Base-by-base conservation (phyloP, 805 yeast species). In the Teunomyces lycoperdinae region DNA sequence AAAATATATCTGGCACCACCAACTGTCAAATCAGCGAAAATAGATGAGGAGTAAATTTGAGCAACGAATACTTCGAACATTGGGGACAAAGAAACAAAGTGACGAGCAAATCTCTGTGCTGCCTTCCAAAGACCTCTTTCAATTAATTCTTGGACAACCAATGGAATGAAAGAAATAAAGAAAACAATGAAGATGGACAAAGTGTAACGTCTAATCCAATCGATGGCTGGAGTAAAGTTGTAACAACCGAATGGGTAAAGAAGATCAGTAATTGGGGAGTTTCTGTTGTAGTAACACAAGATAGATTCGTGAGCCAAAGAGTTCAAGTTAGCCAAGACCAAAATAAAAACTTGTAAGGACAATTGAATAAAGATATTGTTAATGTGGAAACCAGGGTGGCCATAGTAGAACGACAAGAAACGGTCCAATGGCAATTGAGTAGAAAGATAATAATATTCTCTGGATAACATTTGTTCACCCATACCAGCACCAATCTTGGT, bases 401-500 rank as follows among this genome's bases (percentile, higher is more conserved):
- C 95, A 68, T 85, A 87, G 73, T 84, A 87, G 74, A 87, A 87
- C 8, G 92, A 84, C 54, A 87, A 76, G 76, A 87, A 84, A 68
- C 92, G 79, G 64, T 87, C 92, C 59, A 87, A 68, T 39, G 92
- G 94, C 53, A 87, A 71, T 62, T 84, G 90, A 33, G 92, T 84
- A 61, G 92, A 89, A 66, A 87, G 67, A 67, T 86, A 85, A 68
- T 83, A 87, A 65, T 87, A 87, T 66, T 87, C 95, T 71, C 95
- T 78, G 26, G 91, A 85, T 51, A 87, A 72, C 84, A 87, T 84
- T 67, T 87, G 95, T 69, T 87, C 95, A 67, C 94, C 94, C 95
- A 87, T 87, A 70, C 95, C 95, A 56, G 94, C 91, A 69, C 95
- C 95, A 78, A 87, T 86, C 70, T 87, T 87, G 36, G 91, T 86